These are phyloP conservation scores for Ceratocystis eucalypticola DNA, from an alignment of 2,329 filamentous ascomycete species.

Conservation along the genomic window DNA sequence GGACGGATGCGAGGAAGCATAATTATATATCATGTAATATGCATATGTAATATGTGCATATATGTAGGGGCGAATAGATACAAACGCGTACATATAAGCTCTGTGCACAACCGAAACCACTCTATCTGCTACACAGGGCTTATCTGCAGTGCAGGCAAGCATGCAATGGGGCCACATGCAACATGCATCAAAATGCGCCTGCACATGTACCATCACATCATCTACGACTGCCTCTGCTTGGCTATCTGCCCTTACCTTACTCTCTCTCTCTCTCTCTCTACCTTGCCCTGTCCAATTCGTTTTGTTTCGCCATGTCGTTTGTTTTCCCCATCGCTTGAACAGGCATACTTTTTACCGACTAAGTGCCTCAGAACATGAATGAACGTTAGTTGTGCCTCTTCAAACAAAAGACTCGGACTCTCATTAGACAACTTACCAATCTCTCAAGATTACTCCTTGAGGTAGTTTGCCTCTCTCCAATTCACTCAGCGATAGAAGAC, in stretches of 20 bases:
- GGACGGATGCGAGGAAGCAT: too few species aligned
- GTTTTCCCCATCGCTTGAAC: not conserved
- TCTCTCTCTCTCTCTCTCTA: not conserved
- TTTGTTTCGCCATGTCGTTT: not conserved
- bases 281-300: not conserved
- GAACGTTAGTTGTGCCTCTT: too few species aligned
- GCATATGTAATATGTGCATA: not conserved
- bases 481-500: not conserved
- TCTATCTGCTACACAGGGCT: not conserved
- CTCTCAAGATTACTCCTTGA: not conserved
- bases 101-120: not conserved
- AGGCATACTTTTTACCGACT: not conserved
- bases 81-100: not conserved
- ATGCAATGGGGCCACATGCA: not conserved
- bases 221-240: not conserved
- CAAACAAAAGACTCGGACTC: too few species aligned
- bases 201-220: slow-evolving; percentile 1
- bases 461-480: not conserved
- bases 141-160: not conserved
- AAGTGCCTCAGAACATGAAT: not conserved
- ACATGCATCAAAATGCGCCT: not conserved
- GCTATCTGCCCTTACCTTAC: not conserved
- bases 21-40: not conserved
- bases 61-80: not conserved
- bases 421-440: too few species aligned